Evolutionary conservation across 106 monocot species (phyloP), one percentile per base, ranked within the genome.

Genomic region (Ottelia alismoides): DNA sequence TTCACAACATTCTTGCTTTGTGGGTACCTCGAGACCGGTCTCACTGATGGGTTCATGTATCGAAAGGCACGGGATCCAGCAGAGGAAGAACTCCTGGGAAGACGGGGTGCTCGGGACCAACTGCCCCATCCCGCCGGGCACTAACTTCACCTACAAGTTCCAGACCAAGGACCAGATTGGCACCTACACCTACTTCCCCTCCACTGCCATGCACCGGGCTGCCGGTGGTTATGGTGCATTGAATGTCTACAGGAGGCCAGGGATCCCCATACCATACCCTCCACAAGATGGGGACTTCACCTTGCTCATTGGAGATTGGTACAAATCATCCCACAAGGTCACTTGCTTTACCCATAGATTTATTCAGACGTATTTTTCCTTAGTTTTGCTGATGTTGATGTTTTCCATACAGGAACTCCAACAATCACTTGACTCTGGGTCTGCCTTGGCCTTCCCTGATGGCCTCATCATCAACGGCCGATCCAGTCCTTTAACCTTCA

Each of bases 101-200:
- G 93, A 94, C 55, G 88, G 87, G n/a, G 93, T 94, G 2, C 56
- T 70, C 22, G 93, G 93, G 17, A 94, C 93, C 3, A 88, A 72
- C 52, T 94, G 93, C 81, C 84, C 93, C 12, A 94, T 94, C 24
- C 83, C 88, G 10, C 29, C 77, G 0, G 88, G 88, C 4, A 84
- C 83, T 83, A 94, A 94, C 56, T 94, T 83, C 84, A 94, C 93
- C 4, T 88, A 94, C 65, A 72, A 88, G 40, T 94, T 84, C 71
- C 93, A 94, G 56, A 83, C 75, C 2, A 93, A 93, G 74, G 87
- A 93, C 35, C 92, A 93, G 49, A 87, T 93, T 32, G 92, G 93
- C 3, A 88, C 82, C 60, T 84, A 88, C 75, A 88, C 80, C 75
- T 94, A 88, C 62, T 83, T 73, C 63, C 93, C 93, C 1, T 84